Evolutionary conservation across 805 yeast genomes (phyloP), one percentile per base, ranked within the genome.

Genomic region (Candida ovalis): DNA sequence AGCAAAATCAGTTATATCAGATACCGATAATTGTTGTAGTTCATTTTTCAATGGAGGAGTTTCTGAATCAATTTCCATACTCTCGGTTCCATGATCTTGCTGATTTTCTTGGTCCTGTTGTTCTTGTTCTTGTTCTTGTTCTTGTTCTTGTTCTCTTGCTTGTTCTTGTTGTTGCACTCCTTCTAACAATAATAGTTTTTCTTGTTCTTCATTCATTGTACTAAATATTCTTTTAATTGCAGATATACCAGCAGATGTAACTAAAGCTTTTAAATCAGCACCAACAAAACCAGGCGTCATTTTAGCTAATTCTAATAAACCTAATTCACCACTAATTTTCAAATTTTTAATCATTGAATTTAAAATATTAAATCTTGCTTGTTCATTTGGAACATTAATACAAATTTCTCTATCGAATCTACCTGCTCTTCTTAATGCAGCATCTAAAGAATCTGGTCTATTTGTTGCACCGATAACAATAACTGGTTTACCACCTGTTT

Each of bases 201-300:
- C 75, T 43, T 73, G 73, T 35, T 66, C 64, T 48, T 71, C 73
- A 53, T 75, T 71, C 54, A 80, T 68, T 33, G 80, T 73, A 48
- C 81, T 80, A 63, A 92, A 92, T 4, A 94, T 91, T 56, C 99
- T 77, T 62, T 92, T 91, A 52, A 94, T 91, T 1, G 98, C 97
- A 53, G 88, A 79, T 18, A 90, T 86, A 49, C 98, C 98, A 0
- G 99, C 96, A 2, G 97, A 97, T 0, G 97, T 82, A 1, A 88
- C 95, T 48, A 94, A 75, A 13, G 98, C 95, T 60, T 90, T 89
- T 56, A 94, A 75, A 72, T 94, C 99, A 1, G 99, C 99, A 45
- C 98, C 99, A 1, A 94, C 99, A 67, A 82, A 94, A 15, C 99
- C 99, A 0, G 99, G 97, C 0, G 99, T 94, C 72, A 88, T 72